A percentile compares a stretch with the other conserved stretches of the same genome.
Evolutionary conservation across 1,139 yeast species (phyloP).

Genomic region (Yamadazyma diospyri): DNA sequence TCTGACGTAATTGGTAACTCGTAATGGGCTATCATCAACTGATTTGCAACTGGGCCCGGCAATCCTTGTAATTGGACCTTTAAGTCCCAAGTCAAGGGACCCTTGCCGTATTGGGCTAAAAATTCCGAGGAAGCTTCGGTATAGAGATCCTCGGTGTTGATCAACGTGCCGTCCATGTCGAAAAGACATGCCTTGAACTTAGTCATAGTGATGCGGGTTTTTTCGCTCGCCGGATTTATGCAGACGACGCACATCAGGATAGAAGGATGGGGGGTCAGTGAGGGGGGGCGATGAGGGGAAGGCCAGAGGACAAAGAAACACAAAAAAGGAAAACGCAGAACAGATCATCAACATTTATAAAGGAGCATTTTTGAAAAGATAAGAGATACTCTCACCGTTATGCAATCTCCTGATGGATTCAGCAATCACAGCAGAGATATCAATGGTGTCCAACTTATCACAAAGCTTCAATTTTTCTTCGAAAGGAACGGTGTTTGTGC

Average conservation of each 20-base stretch:
- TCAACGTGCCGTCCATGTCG: slow-evolving; percentile 92
- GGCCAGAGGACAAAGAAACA: neutral
- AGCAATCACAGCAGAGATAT: slow-evolving; percentile 69
- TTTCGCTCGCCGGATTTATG: neutral
- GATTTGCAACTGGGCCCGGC: slow-evolving; percentile 72
- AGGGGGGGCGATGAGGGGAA: neutral
- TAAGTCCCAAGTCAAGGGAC: slow-evolving; percentile 84
- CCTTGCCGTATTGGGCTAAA: slow-evolving; percentile 65
- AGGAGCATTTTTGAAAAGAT: slow-evolving; percentile 58
- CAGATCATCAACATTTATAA: slow-evolving; percentile 14
- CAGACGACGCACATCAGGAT: no score
- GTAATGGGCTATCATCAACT: slow-evolving; percentile 62
- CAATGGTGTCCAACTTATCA: slow-evolving; percentile 62
- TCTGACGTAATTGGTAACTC: slow-evolving; percentile 65
- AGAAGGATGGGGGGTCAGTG: neutral
- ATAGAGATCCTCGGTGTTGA: slow-evolving; percentile 88
- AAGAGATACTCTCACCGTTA: slow-evolving; percentile 79
- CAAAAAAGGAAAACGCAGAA: neutral
- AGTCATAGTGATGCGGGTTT: neutral
- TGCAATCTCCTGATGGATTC: slow-evolving; percentile 80
- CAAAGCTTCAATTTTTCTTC: slow-evolving; percentile 47
- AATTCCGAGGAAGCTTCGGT: slow-evolving; percentile 71
- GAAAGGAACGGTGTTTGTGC: slow-evolving; percentile 76
- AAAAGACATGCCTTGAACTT: slow-evolving; percentile 79
- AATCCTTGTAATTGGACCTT: slow-evolving; percentile 85